A percentile compares a stretch with the other conserved stretches of the same genome.
Conservation (phyloP, 805 yeast species). For the Danielia reshetovae region DNA sequence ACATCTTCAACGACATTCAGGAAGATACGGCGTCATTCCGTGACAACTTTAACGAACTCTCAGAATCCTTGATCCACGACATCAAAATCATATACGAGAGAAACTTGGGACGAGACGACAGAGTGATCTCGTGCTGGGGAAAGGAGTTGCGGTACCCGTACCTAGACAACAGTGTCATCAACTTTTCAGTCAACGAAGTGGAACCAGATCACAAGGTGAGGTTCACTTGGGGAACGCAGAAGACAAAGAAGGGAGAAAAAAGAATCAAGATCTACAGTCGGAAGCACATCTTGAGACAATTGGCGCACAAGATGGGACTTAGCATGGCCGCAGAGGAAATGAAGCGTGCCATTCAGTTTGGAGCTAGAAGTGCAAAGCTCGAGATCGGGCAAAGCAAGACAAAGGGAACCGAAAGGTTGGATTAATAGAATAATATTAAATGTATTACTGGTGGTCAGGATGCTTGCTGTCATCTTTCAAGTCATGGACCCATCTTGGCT, state of each 20-base stretch:
- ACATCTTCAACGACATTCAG: slow-evolving; percentile 32
- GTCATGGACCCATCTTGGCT: slow-evolving; percentile 38
- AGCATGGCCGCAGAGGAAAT: slow-evolving; percentile 63
- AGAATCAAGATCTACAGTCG: slow-evolving; percentile 26
- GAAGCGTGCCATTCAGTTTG: slow-evolving; percentile 95
- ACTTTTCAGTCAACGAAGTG: slow-evolving; percentile 41
- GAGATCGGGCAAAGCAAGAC: slow-evolving; percentile 71
- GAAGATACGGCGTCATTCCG: slow-evolving; percentile 6
- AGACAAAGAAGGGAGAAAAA: slow-evolving; percentile 23
- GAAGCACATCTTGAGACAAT: slow-evolving; percentile 57
- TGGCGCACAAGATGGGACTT: slow-evolving; percentile 54
- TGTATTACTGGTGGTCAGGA: neutral
- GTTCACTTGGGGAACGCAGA: slow-evolving; percentile 23
- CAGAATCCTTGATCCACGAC: slow-evolving; percentile 62
- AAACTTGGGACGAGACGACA: slow-evolving; percentile 88
- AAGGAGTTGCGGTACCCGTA: slow-evolving; percentile 89
- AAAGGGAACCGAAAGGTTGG: slow-evolving; percentile 63
- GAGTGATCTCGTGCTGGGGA: slow-evolving; percentile 82
- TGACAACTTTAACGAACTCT: slow-evolving; percentile 43
- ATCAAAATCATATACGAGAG: slow-evolving; percentile 70
- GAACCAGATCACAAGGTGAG: slow-evolving; percentile 46
- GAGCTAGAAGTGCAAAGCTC: slow-evolving; percentile 93
- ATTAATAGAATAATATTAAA: neutral
- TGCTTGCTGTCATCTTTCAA: slow-evolving; percentile 11
- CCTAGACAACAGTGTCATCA: slow-evolving; percentile 59